Evolutionary conservation across 495 filamentous ascomycete species (phyloP).

Genomic region (Penicillium desertorum): DNA sequence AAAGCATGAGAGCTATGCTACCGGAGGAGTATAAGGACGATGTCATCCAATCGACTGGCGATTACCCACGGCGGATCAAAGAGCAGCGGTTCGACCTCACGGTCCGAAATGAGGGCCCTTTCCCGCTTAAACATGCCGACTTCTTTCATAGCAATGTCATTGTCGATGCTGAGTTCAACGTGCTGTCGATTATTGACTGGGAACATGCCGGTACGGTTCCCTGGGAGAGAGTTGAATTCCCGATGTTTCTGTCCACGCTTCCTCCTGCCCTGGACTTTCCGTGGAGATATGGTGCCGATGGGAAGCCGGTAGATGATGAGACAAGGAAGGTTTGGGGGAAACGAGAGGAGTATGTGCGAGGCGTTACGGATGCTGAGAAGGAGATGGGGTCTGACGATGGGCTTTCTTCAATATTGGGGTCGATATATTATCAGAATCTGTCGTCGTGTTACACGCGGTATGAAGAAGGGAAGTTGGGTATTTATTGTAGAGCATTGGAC

Average conservation of each 20-base stretch:
- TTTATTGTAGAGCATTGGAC: not conserved
- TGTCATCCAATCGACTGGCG: no score
- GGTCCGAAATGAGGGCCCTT: not conserved
- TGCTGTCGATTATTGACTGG: not conserved
- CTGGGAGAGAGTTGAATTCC: not conserved
- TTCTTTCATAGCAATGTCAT: not conserved
- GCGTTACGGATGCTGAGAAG: not conserved
- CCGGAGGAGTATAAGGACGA: no score
- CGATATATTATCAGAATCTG: not conserved
- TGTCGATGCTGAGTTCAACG: not conserved
- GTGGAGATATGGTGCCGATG: not conserved
- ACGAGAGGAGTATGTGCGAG: not conserved
- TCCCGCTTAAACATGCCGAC: no score
- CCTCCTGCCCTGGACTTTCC: not conserved
- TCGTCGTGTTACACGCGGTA: not conserved
- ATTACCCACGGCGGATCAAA: no score
- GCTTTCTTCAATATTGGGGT: not conserved
- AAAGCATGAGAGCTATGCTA: no score
- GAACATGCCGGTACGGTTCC: not conserved
- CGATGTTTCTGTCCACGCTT: not conserved
- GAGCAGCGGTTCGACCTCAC: no score
- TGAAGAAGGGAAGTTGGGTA: not conserved
- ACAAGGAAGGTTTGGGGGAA: not conserved
- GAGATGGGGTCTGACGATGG: not conserved
- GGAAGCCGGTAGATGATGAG: not conserved